Conservation (phyloP, 345 rosid species). For the Salix koriyanagi region DNA sequence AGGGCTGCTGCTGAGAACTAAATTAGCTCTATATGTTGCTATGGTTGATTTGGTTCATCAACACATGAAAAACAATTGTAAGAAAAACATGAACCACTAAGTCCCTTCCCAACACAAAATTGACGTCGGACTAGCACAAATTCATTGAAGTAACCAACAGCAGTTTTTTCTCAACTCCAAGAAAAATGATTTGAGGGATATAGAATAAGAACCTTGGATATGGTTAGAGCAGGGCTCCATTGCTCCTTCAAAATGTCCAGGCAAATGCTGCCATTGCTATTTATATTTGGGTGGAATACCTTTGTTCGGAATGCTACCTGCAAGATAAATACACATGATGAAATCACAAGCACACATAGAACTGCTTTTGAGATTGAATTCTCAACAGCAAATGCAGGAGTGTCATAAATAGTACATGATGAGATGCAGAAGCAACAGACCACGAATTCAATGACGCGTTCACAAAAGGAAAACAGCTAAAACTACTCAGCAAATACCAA, state of each 20-base stretch:
- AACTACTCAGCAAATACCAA: not conserved
- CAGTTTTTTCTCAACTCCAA: not conserved
- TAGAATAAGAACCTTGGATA: constrained; percentile 62
- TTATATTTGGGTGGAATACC: constrained; percentile 90
- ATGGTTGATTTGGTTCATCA: not conserved
- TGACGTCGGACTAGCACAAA: not conserved
- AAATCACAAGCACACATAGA: not conserved
- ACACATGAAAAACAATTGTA: not conserved
- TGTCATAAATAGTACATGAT: not conserved
- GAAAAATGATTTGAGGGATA: not conserved
- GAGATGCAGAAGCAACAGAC: not conserved
- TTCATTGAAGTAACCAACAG: not conserved
- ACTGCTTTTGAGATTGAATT: not conserved
- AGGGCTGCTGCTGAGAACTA: too few species aligned
- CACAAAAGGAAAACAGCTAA: not conserved
- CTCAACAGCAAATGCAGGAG: not conserved
- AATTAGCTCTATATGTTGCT: not conserved
- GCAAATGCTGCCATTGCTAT: constrained; percentile 97
- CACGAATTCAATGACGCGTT: not conserved
- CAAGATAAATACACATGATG: not conserved
- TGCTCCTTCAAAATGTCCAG: constrained; percentile 97
- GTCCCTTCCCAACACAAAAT: not conserved
- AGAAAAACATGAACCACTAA: not conserved
- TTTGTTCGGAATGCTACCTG: constrained; percentile 95
- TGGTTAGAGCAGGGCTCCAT: constrained; percentile 96